These are phyloP conservation scores for Acer yangbiense DNA, from an alignment of 345 rosid genomes.

Conservation along the genomic window DNA sequence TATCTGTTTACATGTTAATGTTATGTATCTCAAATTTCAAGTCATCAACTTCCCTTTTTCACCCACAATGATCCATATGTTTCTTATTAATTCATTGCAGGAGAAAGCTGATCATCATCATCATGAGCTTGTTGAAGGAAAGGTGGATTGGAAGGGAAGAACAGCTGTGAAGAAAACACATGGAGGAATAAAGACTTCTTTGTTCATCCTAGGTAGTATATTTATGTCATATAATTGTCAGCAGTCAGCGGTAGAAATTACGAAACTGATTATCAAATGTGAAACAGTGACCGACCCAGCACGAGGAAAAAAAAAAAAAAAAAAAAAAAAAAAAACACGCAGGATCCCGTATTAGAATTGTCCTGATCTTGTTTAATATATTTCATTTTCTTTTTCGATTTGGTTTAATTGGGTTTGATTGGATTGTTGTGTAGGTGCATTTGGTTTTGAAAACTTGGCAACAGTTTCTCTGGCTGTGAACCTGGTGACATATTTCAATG, in stretches of 20 bases:
- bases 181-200: constrained; percentile 53
- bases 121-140: constrained; percentile 39
- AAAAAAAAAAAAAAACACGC: too few relatives aligned
- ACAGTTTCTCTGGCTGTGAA: constrained; percentile 49
- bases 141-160: constrained; percentile 64
- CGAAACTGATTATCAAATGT: background rate
- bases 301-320: too few relatives aligned
- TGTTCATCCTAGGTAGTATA: constrained; percentile 38
- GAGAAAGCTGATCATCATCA: constrained; percentile 30
- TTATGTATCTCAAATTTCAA: background rate
- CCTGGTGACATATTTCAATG: constrained; percentile 52
- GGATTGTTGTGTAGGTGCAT: constrained; percentile 45
- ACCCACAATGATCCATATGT: background rate
- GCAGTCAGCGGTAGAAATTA: too few relatives aligned
- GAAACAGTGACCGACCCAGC: too few relatives aligned
- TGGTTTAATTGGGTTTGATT: background rate
- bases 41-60: background rate
- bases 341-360: too few relatives aligned
- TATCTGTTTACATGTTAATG: background rate
- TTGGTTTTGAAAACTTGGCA: constrained; percentile 48
- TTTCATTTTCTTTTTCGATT: background rate
- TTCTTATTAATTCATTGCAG: constrained; percentile 26
- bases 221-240: too few relatives aligned
- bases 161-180: constrained; percentile 44
- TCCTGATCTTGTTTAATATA: background rate